Base-by-base conservation (phyloP, 78 protist genomes). In the Corallochytrium limacisporum region DNA sequence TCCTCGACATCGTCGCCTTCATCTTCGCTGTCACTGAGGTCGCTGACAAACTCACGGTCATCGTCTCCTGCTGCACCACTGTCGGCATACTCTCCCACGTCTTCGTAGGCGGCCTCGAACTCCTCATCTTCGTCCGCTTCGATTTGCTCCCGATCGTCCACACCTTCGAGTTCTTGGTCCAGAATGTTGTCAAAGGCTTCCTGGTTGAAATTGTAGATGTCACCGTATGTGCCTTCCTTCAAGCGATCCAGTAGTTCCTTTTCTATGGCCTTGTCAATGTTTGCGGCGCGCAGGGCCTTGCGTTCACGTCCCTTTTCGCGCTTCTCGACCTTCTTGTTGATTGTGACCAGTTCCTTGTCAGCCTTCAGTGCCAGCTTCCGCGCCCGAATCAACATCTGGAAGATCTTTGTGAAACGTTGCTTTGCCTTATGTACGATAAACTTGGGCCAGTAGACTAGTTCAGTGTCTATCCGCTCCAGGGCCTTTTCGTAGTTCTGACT, bases 261-360 rank as follows among this genome's bases (percentile, higher is more conserved):
- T 46, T 86, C 82, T 54, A 93, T 88, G 32, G 81, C 51, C 22
- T 26, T 31, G 24, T 85, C 87, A 28, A 93, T 20, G 29, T 67
- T 62, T 24, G 98, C 95, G 10, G 95, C 95, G n/a, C 42, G 60
- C 54, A 74, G 72, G 5, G 98, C 92, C 72, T 87, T 87, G n/a
- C 16, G 55, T 37, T 83, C 90, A 29, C 89, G 53, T 28, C 62
- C 56, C 32, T 28, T 28, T 62, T 89, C 94, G 20, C 88, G 70
- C 48, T 74, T 38, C 50, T 91, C 95, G 35, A 77, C 72, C 62
- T 86, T 88, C 75, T 79, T 81, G 57, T 83, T 78, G 38, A 85
- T 68, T 7, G 84, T 71, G 15, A 89, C 89, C 22, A 84, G 68
- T 76, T 89, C 75, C 62, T 49, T 38, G 24, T 42, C 33, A 40